Evolutionary conservation across 2,329 filamentous ascomycete genomes (phyloP).

Genomic region (Hypoxylon sp.): DNA sequence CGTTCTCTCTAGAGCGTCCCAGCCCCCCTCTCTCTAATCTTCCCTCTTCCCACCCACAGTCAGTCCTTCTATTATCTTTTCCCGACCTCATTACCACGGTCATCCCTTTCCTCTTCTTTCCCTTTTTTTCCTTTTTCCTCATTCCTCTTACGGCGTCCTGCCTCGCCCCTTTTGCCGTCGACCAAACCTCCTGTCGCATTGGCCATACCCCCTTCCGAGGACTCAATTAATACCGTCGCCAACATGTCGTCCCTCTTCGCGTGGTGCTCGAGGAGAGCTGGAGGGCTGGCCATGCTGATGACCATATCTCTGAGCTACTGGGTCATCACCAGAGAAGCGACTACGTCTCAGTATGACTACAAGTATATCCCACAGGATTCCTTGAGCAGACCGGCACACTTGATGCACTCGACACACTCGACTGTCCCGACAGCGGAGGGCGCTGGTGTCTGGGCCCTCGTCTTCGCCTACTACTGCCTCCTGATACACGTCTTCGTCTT

Average conservation of each 20-base stretch:
- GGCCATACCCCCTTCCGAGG: constrained; percentile 31
- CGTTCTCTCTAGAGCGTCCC: constrained; percentile 31
- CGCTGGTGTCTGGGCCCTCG: constrained; percentile 58
- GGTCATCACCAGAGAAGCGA: constrained; percentile 61
- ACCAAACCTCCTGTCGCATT: constrained; percentile 28
- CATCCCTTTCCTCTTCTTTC: constrained; percentile 31
- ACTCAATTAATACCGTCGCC: constrained; percentile 36
- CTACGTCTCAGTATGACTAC: constrained; percentile 53
- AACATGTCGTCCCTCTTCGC: constrained; percentile 59
- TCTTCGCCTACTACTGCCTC: constrained; percentile 71
- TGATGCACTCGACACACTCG: constrained; percentile 45
- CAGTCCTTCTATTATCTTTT: constrained; percentile 41
- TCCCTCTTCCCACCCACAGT: constrained; percentile 38
- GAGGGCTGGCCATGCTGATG: constrained; percentile 62
- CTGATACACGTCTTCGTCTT: constrained; percentile 71
- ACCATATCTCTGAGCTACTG: constrained; percentile 61
- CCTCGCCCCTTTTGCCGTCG: constrained; percentile 21
- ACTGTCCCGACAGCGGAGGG: constrained; percentile 49
- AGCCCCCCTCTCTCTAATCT: constrained; percentile 37
- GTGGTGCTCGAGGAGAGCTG: constrained; percentile 63
- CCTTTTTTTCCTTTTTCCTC: constrained; percentile 33
- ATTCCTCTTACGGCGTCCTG: constrained; percentile 26
- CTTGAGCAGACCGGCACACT: constrained; percentile 46
- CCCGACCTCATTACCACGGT: constrained; percentile 30
- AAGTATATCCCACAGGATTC: constrained; percentile 52